These are phyloP conservation scores for Pleodorina starrii DNA, from an alignment of 139 green algal genomes.

Conservation along the genomic window DNA sequence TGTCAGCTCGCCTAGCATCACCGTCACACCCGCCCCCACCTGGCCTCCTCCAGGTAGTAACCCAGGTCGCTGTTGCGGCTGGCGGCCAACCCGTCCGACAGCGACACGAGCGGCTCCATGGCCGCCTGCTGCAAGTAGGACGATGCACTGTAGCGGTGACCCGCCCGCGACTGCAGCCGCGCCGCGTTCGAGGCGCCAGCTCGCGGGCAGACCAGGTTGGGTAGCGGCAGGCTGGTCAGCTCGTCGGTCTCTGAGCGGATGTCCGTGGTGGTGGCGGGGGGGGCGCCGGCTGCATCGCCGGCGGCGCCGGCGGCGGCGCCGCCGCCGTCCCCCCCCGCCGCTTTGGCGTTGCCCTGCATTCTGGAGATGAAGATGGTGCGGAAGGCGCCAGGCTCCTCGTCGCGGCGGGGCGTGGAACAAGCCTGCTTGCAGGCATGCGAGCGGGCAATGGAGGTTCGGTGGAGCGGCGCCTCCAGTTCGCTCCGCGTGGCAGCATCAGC, in stretches of 20 bases:
- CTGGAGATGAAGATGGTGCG: neutral
- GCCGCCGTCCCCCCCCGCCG: neutral
- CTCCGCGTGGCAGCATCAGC: no score
- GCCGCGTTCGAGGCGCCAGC: neutral
- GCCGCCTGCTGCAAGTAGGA: neutral
- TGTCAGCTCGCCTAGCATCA: neutral
- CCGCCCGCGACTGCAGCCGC: neutral
- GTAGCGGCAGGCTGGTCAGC: conserved; percentile 6
- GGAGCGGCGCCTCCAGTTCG: no score
- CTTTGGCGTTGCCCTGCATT: neutral
- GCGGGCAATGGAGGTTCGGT: no score
- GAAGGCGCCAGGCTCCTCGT: neutral
- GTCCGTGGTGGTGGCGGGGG: neutral
- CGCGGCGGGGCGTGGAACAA: neutral
- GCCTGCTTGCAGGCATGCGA: no score
- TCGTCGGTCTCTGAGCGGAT: neutral
- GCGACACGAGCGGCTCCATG: neutral
- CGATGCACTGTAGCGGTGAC: neutral
- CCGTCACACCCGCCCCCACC: neutral
- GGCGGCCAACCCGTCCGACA: neutral
- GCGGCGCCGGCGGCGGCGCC: neutral
- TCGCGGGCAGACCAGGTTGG: neutral
- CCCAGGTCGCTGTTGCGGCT: conserved; percentile 1
- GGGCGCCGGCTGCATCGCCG: neutral
- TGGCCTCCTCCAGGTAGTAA: conserved; percentile 9